Evolutionary conservation across 345 rosid species (phyloP).

Genomic region (Excoecaria agallocha): DNA sequence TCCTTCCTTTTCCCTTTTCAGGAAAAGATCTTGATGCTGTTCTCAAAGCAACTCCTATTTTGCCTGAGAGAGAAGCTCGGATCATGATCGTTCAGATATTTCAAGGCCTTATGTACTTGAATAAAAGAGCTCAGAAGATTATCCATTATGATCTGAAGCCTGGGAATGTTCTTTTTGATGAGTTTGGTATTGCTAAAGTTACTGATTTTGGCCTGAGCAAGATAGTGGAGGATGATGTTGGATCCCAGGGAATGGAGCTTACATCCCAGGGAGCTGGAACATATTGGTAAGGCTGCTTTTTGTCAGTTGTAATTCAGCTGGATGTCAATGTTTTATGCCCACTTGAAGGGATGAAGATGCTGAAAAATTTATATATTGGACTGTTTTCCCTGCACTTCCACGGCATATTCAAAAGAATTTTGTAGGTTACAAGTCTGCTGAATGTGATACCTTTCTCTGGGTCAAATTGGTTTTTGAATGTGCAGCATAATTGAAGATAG

Average conservation of each 20-base stretch:
- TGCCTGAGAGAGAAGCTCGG: slow-evolving; percentile 96
- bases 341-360: not conserved
- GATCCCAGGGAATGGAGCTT: slow-evolving; percentile 99
- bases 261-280: slow-evolving; percentile 99
- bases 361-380: not conserved
- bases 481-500: not conserved
- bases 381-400: not conserved
- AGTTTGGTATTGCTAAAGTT: slow-evolving; percentile 92
- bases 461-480: not conserved
- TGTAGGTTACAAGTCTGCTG: not conserved
- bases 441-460: not conserved
- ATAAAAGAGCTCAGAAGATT: slow-evolving; percentile 80
- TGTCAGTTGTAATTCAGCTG: slow-evolving; percentile 10
- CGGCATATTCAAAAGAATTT: not conserved
- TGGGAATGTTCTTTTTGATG: slow-evolving; percentile 97
- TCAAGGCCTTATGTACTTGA: slow-evolving; percentile 92
- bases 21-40: slow-evolving; percentile 99
- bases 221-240: slow-evolving; percentile 90
- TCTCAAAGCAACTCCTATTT: slow-evolving; percentile 85
- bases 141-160: slow-evolving; percentile 99
- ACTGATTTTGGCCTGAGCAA: slow-evolving; percentile 99
- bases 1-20: slow-evolving; percentile 23
- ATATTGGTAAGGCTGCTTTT: slow-evolving; percentile 66
- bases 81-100: slow-evolving; percentile 90
- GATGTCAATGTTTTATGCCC: not conserved